A percentile compares a stretch with the other conserved stretches of the same genome.
Conservation (phyloP, 306 rosid species). For the Quercus bicolor region DNA sequence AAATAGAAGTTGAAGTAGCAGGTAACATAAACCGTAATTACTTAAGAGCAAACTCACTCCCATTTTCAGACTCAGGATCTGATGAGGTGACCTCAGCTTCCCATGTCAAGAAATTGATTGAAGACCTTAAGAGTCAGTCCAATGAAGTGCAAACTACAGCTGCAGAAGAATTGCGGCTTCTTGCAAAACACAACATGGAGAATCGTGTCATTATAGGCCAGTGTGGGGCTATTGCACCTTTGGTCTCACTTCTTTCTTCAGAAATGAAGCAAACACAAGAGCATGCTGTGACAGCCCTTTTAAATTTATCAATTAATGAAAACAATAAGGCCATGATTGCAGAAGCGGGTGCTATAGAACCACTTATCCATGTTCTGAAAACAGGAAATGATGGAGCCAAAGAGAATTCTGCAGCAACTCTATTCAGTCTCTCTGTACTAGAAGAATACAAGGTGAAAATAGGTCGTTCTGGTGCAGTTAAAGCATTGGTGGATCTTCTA, state of each 20-base stretch:
- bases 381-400: slow-evolving; percentile 76
- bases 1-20: slow-evolving; percentile 29
- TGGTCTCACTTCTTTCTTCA: slow-evolving; percentile 68
- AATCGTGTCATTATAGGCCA: slow-evolving; percentile 71
- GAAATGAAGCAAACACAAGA: slow-evolving; percentile 64
- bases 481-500: slow-evolving; percentile 84
- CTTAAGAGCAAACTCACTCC: slow-evolving; percentile 30
- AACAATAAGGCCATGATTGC: slow-evolving; percentile 74
- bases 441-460: slow-evolving; percentile 80
- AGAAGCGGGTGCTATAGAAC: slow-evolving; percentile 77
- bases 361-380: slow-evolving; percentile 73
- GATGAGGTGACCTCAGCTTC: slow-evolving; percentile 49
- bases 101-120: slow-evolving; percentile 61
- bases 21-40: slow-evolving; percentile 39
- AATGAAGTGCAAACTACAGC: slow-evolving; percentile 60
- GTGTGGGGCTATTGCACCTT: slow-evolving; percentile 58
- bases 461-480: slow-evolving; percentile 87
- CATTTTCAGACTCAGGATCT: slow-evolving; percentile 33
- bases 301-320: slow-evolving; percentile 79
- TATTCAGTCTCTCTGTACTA: slow-evolving; percentile 81
- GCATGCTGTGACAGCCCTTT: slow-evolving; percentile 89
- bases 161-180: slow-evolving; percentile 85
- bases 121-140: slow-evolving; percentile 62
- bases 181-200: slow-evolving; percentile 69
- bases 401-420: slow-evolving; percentile 90